These are phyloP conservation scores for Fusarium robinianum DNA, from an alignment of 2,329 filamentous ascomycete genomes.

Conservation along the genomic window DNA sequence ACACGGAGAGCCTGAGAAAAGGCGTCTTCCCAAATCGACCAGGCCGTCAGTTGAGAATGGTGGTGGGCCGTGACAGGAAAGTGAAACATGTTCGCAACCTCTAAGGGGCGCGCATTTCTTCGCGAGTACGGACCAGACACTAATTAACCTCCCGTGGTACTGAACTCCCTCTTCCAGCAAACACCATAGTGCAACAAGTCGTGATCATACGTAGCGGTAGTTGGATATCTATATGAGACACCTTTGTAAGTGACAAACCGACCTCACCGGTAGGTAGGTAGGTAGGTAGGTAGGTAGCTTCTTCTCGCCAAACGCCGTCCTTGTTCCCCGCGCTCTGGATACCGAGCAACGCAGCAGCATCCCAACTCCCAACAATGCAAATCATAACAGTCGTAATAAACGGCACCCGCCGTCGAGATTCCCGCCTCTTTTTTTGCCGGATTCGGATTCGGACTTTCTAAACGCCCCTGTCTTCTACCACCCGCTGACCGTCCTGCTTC, in stretches of 20 bases:
- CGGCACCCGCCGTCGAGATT: constrained; percentile 10
- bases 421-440: not conserved
- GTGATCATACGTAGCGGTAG: constrained; percentile 25
- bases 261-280: too few relatives aligned
- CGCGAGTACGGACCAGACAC: constrained; percentile 21
- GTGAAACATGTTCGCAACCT: constrained; percentile 62
- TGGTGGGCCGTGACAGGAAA: constrained; percentile 63
- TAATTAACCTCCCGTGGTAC: constrained; percentile 26
- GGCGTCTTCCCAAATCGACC: constrained; percentile 59
- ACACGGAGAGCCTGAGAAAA: constrained; percentile 60
- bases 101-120: constrained; percentile 20
- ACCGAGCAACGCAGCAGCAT: constrained; percentile 26
- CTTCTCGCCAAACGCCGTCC: constrained; percentile 22
- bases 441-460: constrained; percentile 15
- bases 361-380: constrained; percentile 35
- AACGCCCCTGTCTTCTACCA: constrained; percentile 52
- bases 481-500: constrained; percentile 59
- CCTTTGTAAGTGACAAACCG: constrained; percentile 19
- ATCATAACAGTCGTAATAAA: constrained; percentile 33
- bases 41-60: constrained; percentile 62
- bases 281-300: constrained; percentile 17
- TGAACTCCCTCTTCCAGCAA: constrained; percentile 25
- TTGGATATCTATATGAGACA: constrained; percentile 11
- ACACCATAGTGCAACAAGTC: constrained; percentile 4
- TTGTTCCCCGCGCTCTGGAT: constrained; percentile 18